phyloP scores from a whole-genome alignment of 2,329 filamentous ascomycete genomes.

The Ceratocystis variospora region DNA sequence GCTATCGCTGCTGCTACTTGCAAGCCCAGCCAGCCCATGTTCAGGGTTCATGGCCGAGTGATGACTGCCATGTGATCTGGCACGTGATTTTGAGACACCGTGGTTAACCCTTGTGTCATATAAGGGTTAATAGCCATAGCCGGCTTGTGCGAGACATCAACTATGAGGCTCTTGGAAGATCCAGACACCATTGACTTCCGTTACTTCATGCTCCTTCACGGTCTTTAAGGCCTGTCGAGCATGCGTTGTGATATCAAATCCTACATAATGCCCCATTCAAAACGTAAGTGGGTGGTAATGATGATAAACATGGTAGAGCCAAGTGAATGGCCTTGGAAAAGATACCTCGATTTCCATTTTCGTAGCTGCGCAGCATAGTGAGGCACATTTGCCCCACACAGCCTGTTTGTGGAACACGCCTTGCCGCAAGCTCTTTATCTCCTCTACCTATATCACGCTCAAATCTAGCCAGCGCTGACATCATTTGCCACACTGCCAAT shows the following conservation, averaged over 20 bases:
- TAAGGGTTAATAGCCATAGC: neutral
- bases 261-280: too few relatives aligned
- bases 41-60: neutral
- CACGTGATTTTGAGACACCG: neutral
- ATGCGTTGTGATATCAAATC: too few relatives aligned
- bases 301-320: too few relatives aligned
- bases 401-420: neutral
- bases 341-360: too few relatives aligned
- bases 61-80: neutral
- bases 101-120: neutral
- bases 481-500: neutral
- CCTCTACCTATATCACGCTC: neutral
- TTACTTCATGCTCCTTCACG: too few relatives aligned
- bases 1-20: neutral
- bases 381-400: neutral
- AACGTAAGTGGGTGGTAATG: too few relatives aligned
- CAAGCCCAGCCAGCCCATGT: neutral
- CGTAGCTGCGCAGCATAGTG: too few relatives aligned
- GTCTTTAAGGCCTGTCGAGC: too few relatives aligned
- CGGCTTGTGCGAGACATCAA: neutral
- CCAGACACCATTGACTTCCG: too few relatives aligned
- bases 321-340: too few relatives aligned
- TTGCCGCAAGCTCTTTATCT: conserved; percentile 1
- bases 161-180: too few relatives aligned
- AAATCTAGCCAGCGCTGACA: neutral